phyloP scores from a whole-genome alignment of 2,329 filamentous ascomycete genomes.

The Sordariomycetes sp. region DNA sequence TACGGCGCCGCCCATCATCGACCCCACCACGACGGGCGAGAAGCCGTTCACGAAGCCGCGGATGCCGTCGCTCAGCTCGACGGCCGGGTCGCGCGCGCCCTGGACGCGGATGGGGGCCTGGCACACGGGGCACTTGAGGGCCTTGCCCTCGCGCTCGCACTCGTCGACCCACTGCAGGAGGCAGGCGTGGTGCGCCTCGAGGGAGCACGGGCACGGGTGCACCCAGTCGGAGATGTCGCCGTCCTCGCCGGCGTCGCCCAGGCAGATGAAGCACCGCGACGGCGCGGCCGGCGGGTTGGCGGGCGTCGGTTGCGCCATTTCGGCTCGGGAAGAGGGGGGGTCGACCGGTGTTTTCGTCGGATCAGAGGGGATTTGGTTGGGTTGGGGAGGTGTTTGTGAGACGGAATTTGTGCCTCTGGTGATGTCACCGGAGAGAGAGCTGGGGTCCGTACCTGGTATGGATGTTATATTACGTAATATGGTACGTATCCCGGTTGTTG shows the following conservation, averaged over 20 bases:
- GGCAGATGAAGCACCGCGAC: conserved; percentile 51
- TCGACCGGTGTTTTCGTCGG: too few relatives aligned
- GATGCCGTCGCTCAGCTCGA: conserved; percentile 53
- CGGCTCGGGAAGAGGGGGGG: not conserved
- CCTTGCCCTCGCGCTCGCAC: conserved; percentile 56
- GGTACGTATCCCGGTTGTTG: too few relatives aligned
- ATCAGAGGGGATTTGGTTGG: too few relatives aligned
- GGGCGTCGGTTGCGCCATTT: not conserved
- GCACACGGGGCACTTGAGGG: conserved; percentile 80
- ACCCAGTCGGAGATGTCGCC: conserved; percentile 55
- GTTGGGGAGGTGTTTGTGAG: too few relatives aligned
- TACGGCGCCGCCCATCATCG: conserved; percentile 30
- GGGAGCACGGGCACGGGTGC: conserved; percentile 79
- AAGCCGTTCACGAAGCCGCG: conserved; percentile 42
- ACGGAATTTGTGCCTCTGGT: too few relatives aligned
- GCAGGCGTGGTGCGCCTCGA: conserved; percentile 84
- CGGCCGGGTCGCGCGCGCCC: conserved; percentile 61
- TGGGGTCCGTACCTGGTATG: too few relatives aligned
- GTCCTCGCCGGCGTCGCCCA: conserved; percentile 42
- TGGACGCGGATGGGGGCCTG: conserved; percentile 69
- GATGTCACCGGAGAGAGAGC: too few relatives aligned
- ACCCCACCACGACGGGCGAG: conserved; percentile 51
- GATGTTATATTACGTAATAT: too few relatives aligned
- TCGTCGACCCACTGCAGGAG: conserved; percentile 91
- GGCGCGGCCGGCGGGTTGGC: not conserved